Conservation (phyloP, 2,329 filamentous ascomycete species). For the Sordariomycetes sp. region DNA sequence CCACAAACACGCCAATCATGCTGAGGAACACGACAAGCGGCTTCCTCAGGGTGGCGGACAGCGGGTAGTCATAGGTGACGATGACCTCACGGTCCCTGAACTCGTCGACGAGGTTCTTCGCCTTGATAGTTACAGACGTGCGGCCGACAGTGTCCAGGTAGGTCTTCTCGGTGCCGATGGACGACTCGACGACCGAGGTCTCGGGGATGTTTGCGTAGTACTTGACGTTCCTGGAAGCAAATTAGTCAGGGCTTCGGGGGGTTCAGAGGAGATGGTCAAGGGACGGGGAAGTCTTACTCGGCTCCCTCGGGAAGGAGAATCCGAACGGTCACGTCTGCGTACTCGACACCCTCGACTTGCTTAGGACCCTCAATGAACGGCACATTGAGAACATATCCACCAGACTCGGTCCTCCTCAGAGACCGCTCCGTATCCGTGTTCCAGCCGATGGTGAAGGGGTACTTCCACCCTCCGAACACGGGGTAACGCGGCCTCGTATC, state of each 20-base stretch:
- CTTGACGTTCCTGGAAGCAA: slow-evolving; percentile 59
- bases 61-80: slow-evolving; percentile 79
- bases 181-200: slow-evolving; percentile 46
- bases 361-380: slow-evolving; percentile 91
- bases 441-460: slow-evolving; percentile 94
- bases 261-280: not conserved
- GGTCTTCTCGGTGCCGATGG: slow-evolving; percentile 61
- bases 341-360: slow-evolving; percentile 75
- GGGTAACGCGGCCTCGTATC: slow-evolving; percentile 92
- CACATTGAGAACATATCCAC: slow-evolving; percentile 77
- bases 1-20: slow-evolving; percentile 61
- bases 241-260: not conserved
- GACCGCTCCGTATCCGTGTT: slow-evolving; percentile 74
- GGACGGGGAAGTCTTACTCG: slow-evolving; percentile 42
- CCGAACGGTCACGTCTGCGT: slow-evolving; percentile 68
- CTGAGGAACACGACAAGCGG: slow-evolving; percentile 72
- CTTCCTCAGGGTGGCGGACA: slow-evolving; percentile 68
- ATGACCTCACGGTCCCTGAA: slow-evolving; percentile 73
- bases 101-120: slow-evolving; percentile 83
- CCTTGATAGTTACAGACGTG: slow-evolving; percentile 69
- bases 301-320: slow-evolving; percentile 88
- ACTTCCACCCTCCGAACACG: slow-evolving; percentile 97
- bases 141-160: slow-evolving; percentile 92
- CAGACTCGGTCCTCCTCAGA: slow-evolving; percentile 53
- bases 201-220: slow-evolving; percentile 63